phyloP scores from a whole-genome alignment of 176 grass and related monocot genomes.

The Oryza glaberrima region DNA sequence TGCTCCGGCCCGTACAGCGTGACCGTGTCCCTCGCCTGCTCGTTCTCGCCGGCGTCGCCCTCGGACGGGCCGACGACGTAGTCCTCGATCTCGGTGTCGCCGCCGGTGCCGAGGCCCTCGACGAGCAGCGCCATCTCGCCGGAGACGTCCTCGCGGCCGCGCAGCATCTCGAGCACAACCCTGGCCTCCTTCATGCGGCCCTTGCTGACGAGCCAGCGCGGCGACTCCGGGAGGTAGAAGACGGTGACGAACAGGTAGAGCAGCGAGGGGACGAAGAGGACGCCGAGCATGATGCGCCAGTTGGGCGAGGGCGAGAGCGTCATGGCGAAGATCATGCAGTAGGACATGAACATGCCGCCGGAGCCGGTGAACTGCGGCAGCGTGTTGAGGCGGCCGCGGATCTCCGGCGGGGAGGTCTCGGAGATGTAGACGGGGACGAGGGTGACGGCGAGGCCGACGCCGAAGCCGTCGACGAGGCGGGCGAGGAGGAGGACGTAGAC shows the following conservation, averaged over 20 bases:
- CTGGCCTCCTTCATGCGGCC: conserved; percentile 76
- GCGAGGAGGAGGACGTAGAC: conserved; percentile 67
- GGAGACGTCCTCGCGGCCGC: conserved; percentile 70
- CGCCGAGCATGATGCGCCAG: conserved; percentile 84
- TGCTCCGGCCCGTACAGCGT: conserved; percentile 73
- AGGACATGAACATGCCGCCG: conserved; percentile 78
- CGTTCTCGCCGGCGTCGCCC: conserved; percentile 23
- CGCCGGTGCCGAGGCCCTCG: conserved; percentile 61
- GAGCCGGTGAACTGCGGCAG: conserved; percentile 90
- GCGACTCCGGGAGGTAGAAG: conserved; percentile 79
- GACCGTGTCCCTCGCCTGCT: conserved; percentile 51
- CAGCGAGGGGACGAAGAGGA: conserved; percentile 60
- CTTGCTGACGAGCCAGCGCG: conserved; percentile 90
- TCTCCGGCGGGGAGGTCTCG: conserved; percentile 82
- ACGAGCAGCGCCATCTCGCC: conserved; percentile 86
- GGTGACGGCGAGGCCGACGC: conserved; percentile 70
- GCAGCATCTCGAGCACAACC: conserved; percentile 63
- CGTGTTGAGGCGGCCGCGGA: conserved; percentile 77
- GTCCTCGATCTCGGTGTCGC: conserved; percentile 77
- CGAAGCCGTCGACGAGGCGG: conserved; percentile 81
- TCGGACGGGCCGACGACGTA: conserved; percentile 64
- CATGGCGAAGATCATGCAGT: conserved; percentile 85
- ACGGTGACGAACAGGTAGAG: conserved; percentile 56
- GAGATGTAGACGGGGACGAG: conserved; percentile 94
- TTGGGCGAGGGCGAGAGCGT: conserved; percentile 42